Evolutionary conservation across 192 early-diverging fungal genomes (phyloP).

Genomic region (Obelidium mucronatum): DNA sequence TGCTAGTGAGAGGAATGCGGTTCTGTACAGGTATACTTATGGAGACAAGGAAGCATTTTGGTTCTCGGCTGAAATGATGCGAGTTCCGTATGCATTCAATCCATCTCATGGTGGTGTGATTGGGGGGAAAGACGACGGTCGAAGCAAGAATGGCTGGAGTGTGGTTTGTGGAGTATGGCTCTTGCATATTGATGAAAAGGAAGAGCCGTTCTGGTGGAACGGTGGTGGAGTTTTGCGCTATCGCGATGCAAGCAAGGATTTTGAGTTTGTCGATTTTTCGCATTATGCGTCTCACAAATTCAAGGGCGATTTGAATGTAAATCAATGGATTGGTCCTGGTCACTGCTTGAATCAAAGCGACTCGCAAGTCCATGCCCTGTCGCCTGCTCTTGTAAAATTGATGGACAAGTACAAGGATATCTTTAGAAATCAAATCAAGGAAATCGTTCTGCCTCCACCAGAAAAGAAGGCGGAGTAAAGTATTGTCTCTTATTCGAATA

Average conservation of each 20-base stretch:
- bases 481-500: too few relatives aligned
- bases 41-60: slow-evolving; percentile 78
- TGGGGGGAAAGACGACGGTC: slow-evolving; percentile 48
- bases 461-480: too few relatives aligned
- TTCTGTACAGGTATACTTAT: neutral
- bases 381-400: neutral
- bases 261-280: slow-evolving; percentile 4
- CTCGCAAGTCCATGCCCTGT: neutral
- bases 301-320: neutral
- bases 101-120: slow-evolving; percentile 56
- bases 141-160: neutral
- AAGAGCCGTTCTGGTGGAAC: slow-evolving; percentile 23
- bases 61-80: slow-evolving; percentile 67
- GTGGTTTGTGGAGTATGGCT: slow-evolving; percentile 1
- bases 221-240: slow-evolving; percentile 14
- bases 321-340: neutral
- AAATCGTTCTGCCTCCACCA: too few relatives aligned
- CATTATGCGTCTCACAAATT: neutral
- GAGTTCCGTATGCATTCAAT: slow-evolving; percentile 61
- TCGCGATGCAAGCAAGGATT: slow-evolving; percentile 1
- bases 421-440: neutral
- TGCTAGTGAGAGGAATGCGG: neutral
- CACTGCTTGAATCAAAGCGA: neutral
- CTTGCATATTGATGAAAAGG: slow-evolving; percentile 9
- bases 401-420: slow-evolving; percentile 17